These are phyloP conservation scores for Ailanthus altissimus DNA, from an alignment of 345 rosid genomes.

Conservation along the genomic window DNA sequence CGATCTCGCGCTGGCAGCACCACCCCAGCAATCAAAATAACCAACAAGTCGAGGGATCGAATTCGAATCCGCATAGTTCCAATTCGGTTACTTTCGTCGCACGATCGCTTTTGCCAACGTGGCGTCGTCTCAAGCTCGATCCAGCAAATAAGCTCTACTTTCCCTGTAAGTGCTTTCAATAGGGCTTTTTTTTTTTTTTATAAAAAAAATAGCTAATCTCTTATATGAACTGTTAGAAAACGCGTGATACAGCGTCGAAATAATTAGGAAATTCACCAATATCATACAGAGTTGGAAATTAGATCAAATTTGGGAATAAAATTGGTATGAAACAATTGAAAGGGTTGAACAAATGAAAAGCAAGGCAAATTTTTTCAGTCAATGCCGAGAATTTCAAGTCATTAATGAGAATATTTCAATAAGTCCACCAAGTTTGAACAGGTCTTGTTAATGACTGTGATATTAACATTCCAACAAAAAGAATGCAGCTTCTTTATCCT, in stretches of 20 bases:
- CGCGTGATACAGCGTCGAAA: neutral
- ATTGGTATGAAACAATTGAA: neutral
- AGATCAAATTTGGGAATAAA: neutral
- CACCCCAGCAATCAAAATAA: constrained; percentile 25
- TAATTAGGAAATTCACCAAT: neutral
- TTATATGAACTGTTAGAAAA: neutral
- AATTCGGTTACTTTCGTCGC: constrained; percentile 86
- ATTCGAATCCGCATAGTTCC: constrained; percentile 44
- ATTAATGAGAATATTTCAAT: neutral
- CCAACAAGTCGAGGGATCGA: constrained; percentile 60
- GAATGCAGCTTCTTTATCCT: neutral
- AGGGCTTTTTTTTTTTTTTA: neutral
- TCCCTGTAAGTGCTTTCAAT: constrained; percentile 57
- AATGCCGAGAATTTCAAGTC: neutral
- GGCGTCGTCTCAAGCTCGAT: constrained; percentile 90
- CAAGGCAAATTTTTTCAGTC: neutral
- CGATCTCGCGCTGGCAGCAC: constrained; percentile 35
- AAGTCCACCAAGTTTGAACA: neutral
- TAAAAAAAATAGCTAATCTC: neutral
- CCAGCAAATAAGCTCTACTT: constrained; percentile 84
- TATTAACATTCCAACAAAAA: neutral
- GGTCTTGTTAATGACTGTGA: neutral
- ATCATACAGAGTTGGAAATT: neutral
- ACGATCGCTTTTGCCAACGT: constrained; percentile 66
- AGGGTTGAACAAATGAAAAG: neutral